Conservation (phyloP, 176 grass and related monocot species). For the Musa beccarii region DNA sequence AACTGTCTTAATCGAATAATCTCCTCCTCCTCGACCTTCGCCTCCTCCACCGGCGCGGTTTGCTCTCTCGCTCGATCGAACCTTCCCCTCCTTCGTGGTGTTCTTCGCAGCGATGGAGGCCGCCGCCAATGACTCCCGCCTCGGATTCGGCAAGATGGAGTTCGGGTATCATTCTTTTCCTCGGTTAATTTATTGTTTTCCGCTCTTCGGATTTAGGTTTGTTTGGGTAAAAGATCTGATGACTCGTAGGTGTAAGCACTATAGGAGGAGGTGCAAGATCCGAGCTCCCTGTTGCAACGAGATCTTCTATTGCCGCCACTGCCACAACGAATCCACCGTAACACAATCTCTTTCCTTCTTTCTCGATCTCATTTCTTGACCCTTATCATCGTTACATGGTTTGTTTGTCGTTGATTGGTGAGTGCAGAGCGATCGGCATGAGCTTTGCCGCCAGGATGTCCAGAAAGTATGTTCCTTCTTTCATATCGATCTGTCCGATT, state of each 20-base stretch:
- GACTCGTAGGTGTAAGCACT: constrained; percentile 62
- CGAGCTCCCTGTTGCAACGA: constrained; percentile 80
- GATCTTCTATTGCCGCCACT: constrained; percentile 81
- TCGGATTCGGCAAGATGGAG: constrained; percentile 54
- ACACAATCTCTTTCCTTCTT: not conserved
- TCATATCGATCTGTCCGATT: not conserved
- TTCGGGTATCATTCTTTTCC: constrained; percentile 32
- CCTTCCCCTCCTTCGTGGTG: not conserved
- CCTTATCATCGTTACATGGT: constrained; percentile 7
- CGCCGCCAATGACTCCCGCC: constrained; percentile 4
- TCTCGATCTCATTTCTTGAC: not conserved
- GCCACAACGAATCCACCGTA: constrained; percentile 83
- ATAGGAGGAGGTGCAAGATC: constrained; percentile 86
- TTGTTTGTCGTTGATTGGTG: constrained; percentile 22
- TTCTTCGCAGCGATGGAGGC: not conserved
- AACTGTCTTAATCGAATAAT: not conserved
- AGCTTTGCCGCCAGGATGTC: constrained; percentile 76
- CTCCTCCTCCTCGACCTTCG: not conserved
- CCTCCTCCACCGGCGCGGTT: constrained; percentile 5
- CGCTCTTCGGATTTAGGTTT: not conserved
- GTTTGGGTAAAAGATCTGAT: not conserved
- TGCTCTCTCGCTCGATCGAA: not conserved
- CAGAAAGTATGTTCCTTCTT: constrained; percentile 43
- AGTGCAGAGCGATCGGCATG: constrained; percentile 56
- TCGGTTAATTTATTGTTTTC: not conserved